Base-by-base conservation (phyloP, 805 yeast genomes). In the Brettanomyces anomalus region DNA sequence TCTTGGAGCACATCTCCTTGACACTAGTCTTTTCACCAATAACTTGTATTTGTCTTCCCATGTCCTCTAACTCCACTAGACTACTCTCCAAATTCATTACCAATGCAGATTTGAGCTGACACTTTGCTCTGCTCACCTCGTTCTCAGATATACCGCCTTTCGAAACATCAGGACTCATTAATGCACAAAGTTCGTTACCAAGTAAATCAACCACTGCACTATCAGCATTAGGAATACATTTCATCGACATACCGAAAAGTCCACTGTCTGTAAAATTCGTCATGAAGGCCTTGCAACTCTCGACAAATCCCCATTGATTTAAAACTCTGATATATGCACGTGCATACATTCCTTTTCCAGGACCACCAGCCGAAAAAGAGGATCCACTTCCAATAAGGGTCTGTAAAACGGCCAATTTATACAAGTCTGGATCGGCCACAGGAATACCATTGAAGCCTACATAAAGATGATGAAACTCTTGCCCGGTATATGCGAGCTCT, bases 321-420 rank as follows among this genome's bases (percentile, higher is more conserved):
- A 93, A 70, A 3, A 93, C 95, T 52, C 88, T 78, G 0, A 96
- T 86, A 67, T 88, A 93, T 19, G 94, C 75, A 46, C 97, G 74
- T 4, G 96, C 86, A 60, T 88, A 93, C 97, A 93, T 89, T 4
- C 98, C 98, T 63, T 93, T 93, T 42, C 98, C 98, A 15, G 98
- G 98, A 0, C 98, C 98, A 50, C 98, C 98, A 8, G 98, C 97
- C 16, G 94, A 81, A 58, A 93, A 93, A 1, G 97, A 88, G 4
- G 96, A 95, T 44, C 97, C 98, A 32, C 97, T 97, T 36, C 98
- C 98, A 13, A 93, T 67, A 18, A 90, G 68, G 46, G 89, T 86
- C 60, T 93, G 97, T 45, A 93, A 69, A 1, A 88, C 79, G 2
- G 97, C 96, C 33, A 88, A 67, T 1, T 95, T 94, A 56, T 93